phyloP scores from a whole-genome alignment of 345 rosid species.

The Melaleuca quinquenervia region DNA sequence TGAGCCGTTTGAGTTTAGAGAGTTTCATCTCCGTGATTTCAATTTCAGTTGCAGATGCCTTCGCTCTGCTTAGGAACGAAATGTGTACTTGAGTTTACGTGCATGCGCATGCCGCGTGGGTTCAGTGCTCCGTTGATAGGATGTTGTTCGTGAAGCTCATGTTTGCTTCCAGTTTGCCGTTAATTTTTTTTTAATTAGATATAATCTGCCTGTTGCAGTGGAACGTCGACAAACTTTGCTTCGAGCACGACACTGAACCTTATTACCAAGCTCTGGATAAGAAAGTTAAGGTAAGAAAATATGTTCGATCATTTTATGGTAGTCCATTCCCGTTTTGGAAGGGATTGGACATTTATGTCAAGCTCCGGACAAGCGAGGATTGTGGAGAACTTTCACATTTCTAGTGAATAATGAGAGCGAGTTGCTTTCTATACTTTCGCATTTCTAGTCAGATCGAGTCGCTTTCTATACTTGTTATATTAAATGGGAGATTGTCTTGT shows the following conservation, averaged over 20 bases:
- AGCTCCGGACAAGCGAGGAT: background rate
- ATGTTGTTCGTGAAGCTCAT: background rate
- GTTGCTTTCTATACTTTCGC: background rate
- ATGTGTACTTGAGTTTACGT: background rate
- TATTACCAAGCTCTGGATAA: conserved; percentile 71
- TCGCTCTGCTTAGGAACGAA: background rate
- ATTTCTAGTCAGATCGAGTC: background rate
- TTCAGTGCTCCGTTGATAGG: background rate
- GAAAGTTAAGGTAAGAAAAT: conserved; percentile 45
- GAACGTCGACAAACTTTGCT: conserved; percentile 69
- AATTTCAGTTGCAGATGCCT: background rate
- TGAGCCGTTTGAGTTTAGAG: background rate
- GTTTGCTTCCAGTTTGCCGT: background rate
- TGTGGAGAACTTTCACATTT: background rate
- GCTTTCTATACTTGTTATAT: background rate
- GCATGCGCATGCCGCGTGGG: background rate
- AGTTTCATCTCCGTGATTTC: background rate
- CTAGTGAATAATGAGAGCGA: background rate
- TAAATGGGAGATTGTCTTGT: background rate
- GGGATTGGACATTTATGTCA: background rate
- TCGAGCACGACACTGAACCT: conserved; percentile 79
- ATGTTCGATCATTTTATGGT: background rate
- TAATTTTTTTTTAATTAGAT: background rate
- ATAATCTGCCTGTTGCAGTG: conserved; percentile 34
- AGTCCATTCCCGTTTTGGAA: background rate